phyloP scores from a whole-genome alignment of 1,139 yeast genomes.

The Saccharomyces hybrid region DNA sequence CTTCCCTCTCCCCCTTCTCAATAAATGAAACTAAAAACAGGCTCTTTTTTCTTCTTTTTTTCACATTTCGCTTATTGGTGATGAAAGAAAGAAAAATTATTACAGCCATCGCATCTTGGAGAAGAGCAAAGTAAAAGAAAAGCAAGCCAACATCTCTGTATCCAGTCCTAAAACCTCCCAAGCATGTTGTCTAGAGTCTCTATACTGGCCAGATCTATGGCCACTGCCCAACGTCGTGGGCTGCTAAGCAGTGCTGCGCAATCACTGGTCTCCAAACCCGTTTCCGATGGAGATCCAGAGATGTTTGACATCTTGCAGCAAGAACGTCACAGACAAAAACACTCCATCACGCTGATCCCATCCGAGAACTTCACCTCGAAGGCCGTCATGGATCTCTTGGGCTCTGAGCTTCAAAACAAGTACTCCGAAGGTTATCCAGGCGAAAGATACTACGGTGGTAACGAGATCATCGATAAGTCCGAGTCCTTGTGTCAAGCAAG shows the following conservation, averaged over 20 bases:
- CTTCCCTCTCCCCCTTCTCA: background rate
- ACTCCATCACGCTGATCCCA: slow-evolving; percentile 85
- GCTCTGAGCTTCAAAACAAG: slow-evolving; percentile 95
- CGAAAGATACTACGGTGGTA: slow-evolving; percentile 95
- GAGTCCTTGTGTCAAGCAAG: slow-evolving; percentile 85
- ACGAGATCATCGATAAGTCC: slow-evolving; percentile 85
- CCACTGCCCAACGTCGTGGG: background rate
- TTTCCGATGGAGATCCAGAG: slow-evolving; percentile 72
- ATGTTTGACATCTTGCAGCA: slow-evolving; percentile 65
- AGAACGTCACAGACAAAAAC: slow-evolving; percentile 78
- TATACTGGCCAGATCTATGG: background rate
- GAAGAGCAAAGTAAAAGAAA: background rate
- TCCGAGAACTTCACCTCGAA: slow-evolving; percentile 92
- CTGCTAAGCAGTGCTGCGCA: slow-evolving; percentile 12
- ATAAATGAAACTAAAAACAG: background rate
- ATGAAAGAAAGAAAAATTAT: background rate
- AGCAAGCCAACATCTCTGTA: background rate
- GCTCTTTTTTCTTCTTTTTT: background rate
- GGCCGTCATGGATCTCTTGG: slow-evolving; percentile 88
- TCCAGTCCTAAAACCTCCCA: background rate
- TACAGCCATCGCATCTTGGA: background rate
- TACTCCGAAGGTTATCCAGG: slow-evolving; percentile 99
- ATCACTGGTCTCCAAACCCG: slow-evolving; percentile 51
- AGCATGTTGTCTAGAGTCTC: background rate
- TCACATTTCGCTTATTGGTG: background rate